phyloP scores from a whole-genome alignment of 305 asterid species.

The Solanum aculeatissimum region DNA sequence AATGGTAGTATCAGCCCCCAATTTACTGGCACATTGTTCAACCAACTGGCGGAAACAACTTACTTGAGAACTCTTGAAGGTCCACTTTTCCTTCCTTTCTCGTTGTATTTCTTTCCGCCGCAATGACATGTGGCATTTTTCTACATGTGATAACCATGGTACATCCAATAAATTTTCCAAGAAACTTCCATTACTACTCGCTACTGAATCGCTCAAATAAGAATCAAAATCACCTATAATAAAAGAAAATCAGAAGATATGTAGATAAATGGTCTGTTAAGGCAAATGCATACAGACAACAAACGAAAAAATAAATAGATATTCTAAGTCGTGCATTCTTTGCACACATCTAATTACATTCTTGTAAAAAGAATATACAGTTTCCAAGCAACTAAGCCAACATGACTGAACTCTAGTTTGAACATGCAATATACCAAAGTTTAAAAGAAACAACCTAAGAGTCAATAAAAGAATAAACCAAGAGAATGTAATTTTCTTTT shows the following conservation, averaged over 20 bases:
- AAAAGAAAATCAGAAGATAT: background rate
- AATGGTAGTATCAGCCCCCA: slow-evolving; percentile 47
- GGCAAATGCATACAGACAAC: background rate
- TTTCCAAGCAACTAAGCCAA: background rate
- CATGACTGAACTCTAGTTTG: background rate
- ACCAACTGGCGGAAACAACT: slow-evolving; percentile 29
- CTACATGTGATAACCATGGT: slow-evolving; percentile 31
- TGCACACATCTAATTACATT: background rate
- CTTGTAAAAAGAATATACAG: background rate
- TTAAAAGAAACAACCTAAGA: background rate
- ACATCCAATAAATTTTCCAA: slow-evolving; percentile 8
- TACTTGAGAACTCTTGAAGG: slow-evolving; percentile 17
- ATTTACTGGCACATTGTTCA: slow-evolving; percentile 35
- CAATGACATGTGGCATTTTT: slow-evolving; percentile 14
- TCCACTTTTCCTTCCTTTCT: slow-evolving; percentile 52
- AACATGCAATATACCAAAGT: background rate
- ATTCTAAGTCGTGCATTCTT: background rate
- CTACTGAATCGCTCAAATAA: slow-evolving; percentile 24
- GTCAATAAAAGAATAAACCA: background rate
- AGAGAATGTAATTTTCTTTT: background rate
- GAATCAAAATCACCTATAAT: slow-evolving; percentile 32
- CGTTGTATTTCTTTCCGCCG: slow-evolving; percentile 44
- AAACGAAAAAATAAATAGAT: background rate
- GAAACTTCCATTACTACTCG: background rate
- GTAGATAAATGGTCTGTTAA: background rate